Evolutionary conservation across 2,329 filamentous ascomycete species (phyloP).

Genomic region (Pestalotiopsis sp.): DNA sequence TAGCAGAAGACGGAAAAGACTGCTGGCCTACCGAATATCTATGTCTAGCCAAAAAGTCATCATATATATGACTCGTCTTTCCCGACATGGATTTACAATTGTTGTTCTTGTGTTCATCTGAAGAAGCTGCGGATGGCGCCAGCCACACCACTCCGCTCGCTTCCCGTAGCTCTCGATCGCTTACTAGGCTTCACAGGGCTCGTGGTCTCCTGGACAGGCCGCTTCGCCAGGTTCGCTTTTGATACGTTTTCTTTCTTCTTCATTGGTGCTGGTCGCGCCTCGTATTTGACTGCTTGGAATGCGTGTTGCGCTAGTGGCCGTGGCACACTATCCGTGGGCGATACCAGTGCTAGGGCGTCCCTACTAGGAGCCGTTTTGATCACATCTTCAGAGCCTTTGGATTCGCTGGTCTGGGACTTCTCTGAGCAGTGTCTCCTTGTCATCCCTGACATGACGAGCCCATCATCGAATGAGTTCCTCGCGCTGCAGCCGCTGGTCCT

Average conservation of each 20-base stretch:
- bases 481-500: constrained; percentile 23
- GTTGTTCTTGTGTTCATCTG: constrained; percentile 31
- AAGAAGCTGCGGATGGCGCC: constrained; percentile 48
- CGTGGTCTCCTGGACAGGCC: constrained; percentile 23
- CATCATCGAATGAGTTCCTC: constrained; percentile 16
- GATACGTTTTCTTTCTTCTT: constrained; percentile 31
- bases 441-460: constrained; percentile 21
- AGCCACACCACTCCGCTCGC: constrained; percentile 40
- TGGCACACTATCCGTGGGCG: constrained; percentile 15
- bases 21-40: neutral
- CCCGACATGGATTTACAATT: neutral
- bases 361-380: constrained; percentile 18
- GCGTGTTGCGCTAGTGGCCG: neutral
- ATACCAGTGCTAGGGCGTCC: constrained; percentile 20
- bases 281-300: constrained; percentile 20
- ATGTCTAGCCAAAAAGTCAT: constrained; percentile 13
- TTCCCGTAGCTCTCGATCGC: constrained; percentile 38
- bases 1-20: neutral
- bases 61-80: neutral
- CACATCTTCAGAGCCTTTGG: constrained; percentile 15
- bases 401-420: constrained; percentile 21
- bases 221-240: constrained; percentile 16
- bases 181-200: constrained; percentile 32
- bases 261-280: constrained; percentile 22
- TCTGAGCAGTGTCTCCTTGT: constrained; percentile 26